Evolutionary conservation across 345 rosid genomes (phyloP), one percentile per base, ranked within the genome.

Genomic region (Heritiera fomes): DNA sequence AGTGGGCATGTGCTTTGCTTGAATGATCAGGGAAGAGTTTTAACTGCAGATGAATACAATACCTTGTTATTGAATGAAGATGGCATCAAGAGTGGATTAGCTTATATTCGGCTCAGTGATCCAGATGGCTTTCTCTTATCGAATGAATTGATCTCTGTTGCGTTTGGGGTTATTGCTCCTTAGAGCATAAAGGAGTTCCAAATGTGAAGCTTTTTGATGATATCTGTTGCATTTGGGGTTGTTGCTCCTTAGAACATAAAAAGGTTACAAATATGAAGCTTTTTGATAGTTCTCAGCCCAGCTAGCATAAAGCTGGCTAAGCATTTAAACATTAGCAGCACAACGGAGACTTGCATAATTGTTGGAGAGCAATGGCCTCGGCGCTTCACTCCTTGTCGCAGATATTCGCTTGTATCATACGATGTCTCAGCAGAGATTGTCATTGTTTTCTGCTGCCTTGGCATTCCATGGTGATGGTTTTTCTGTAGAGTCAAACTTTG

Each of bases 71-170:
- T 49, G 72, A 79, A 77, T 65, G 86, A 81, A 73, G 88, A 63
- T 28, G 79, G 80, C 75, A 85, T 83, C 56, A 82, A 81, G 13
- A 84, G 72, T 68, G 82, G 83, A 77, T 80, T 89, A 61, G 89
- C 89, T 53, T 88, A 86, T 81, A 85, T 92, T 68, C 82, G 90
- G 82, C 91, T 92, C 38, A 91, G 87, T 75, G 97, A 93, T 86
- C 99, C 97, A 15, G 97, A 92, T 75, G 99, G 99, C 75, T 94
- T 96, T 43, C 90, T 96, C 38, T 73, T 96, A 75, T 96, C 97
- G 3, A 96, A 94, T 63, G 97, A 96, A 81, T 81, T 90, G 87
- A 94, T 93, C 80, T 92, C 97, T 23, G 84, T 84, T 77, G 93
- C 97, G 10, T 96, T 96, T 79, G 78, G 86, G 43, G 83, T 80